Base-by-base conservation (phyloP, 345 rosid genomes). In the Lagerstroemia speciosa region DNA sequence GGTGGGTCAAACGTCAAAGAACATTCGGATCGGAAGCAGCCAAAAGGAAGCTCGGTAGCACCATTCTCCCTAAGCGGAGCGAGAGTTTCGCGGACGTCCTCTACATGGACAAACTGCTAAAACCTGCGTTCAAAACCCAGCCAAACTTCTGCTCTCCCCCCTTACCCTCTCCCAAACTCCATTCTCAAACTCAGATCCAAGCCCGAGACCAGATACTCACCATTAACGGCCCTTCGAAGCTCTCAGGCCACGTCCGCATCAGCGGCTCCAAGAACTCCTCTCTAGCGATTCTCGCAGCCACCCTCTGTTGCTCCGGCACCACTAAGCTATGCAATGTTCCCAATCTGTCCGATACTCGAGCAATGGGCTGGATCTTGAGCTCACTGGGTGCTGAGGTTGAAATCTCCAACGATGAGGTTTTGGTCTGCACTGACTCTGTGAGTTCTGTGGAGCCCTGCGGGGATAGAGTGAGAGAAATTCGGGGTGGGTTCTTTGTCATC, bases 211-310 rank as follows among this genome's bases (percentile, higher is more conserved):
- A 65, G 58, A 75, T 31, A 33, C 76, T 75, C 66, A 43, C 60
- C 66, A 70, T 76, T 55, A 73, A 65, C 14, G 82, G 75, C 64
- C 82, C 79, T 37, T 48, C 82, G 19, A 64, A 76, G 33, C 77
- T 79, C 43, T 70, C 73, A 0, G 82, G 82, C 20, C 83, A 79
- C 12, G 66, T 73, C 50, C 24, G 66, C 74, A 69, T 79, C 61
- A 76, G 80, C 26, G 78, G 83, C 53, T 79, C 80, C 30, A 79
- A 76, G 16, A 79, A 79, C 69, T 66, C 78, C 37, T 68, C 80
- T 52, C 68, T 79, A 7, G 26, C 78, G 34, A 69, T 79, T 36
- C 75, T 79, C 24, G 83, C 74, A 3, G 78, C 80, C 11, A 74
- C 78, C 38, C 69, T 76, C 38, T 69, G 75, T 41, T 76, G 78